Percentiles rank a stretch among this genome's conserved stretches.
phyloP scores from a whole-genome alignment of 2,329 filamentous ascomycete species.

The Domatiomyces catenatus region DNA sequence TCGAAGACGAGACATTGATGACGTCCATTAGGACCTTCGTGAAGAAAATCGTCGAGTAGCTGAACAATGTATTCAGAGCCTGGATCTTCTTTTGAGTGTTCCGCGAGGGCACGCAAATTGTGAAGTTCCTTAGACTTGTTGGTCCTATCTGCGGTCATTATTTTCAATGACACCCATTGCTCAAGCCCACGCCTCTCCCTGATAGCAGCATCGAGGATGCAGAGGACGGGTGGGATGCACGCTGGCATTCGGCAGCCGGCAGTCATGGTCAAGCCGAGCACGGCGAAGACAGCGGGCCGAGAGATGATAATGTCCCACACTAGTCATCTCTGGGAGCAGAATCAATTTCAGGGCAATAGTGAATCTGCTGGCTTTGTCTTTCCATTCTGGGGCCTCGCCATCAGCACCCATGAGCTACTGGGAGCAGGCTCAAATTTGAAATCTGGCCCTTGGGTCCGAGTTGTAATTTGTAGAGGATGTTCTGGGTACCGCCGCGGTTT shows the following conservation, averaged over 20 bases:
- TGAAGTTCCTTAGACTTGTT: slow-evolving; percentile 2
- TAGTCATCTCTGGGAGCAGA: neutral
- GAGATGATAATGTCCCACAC: neutral
- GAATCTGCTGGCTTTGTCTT: too few relatives aligned
- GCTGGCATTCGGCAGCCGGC: slow-evolving; percentile 50
- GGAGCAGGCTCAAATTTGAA: too few relatives aligned
- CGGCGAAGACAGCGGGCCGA: neutral
- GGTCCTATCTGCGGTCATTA: slow-evolving; percentile 2
- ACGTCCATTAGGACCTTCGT: slow-evolving; percentile 5
- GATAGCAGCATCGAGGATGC: neutral
- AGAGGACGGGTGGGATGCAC: neutral
- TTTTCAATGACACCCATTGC: slow-evolving; percentile 6
- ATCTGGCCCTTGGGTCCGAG: too few relatives aligned
- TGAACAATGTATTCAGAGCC: slow-evolving; percentile 4
- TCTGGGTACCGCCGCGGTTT: slow-evolving; percentile 32
- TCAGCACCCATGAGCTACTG: too few relatives aligned
- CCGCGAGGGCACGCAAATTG: neutral
- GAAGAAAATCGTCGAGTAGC: slow-evolving; percentile 4
- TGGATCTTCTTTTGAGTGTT: slow-evolving; percentile 1
- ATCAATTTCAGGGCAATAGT: too few relatives aligned
- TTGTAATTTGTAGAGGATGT: slow-evolving; percentile 23
- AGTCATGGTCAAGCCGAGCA: slow-evolving; percentile 37
- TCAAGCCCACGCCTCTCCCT: slow-evolving; percentile 2
- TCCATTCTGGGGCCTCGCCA: too few relatives aligned
- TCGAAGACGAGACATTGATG: slow-evolving; percentile 13